Conservation (phyloP, 2,329 filamentous ascomycete species). For the Fusarium pseudoanthophilum region DNA sequence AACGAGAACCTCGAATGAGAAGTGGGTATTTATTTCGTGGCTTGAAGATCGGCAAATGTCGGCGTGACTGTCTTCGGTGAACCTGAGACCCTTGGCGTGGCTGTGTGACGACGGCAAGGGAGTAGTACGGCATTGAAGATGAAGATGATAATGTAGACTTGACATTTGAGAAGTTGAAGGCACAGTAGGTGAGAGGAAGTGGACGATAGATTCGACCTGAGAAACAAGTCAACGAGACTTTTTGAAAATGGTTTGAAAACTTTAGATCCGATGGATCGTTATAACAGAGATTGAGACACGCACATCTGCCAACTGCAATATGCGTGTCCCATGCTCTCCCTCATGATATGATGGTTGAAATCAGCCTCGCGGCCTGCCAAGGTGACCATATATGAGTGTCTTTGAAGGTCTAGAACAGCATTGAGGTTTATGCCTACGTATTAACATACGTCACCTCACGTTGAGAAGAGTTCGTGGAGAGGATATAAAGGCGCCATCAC, state of each 20-base stretch:
- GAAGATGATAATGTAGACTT: not conserved
- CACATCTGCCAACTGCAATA: too few relatives aligned
- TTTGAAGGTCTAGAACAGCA: fast-evolving
- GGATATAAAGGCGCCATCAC: not conserved
- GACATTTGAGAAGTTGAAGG: not conserved
- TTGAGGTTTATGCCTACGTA: not conserved
- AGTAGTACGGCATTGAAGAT: not conserved
- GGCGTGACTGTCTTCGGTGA: not conserved
- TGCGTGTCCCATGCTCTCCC: too few relatives aligned
- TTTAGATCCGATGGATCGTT: fast-evolving
- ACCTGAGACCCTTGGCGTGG: not conserved
- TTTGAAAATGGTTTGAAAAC: fast-evolving
- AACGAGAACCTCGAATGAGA: not conserved
- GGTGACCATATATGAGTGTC: not conserved
- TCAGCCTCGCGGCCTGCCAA: not conserved
- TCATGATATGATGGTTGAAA: not conserved
- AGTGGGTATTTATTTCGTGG: fast-evolving
- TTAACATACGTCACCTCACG: fast-evolving
- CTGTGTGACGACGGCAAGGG: fast-evolving
- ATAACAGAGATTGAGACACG: fast-evolving
- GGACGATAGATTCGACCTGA: fast-evolving
- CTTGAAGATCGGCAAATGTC: fast-evolving
- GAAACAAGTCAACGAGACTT: fast-evolving
- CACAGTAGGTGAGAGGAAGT: fast-evolving
- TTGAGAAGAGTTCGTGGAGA: fast-evolving